These are phyloP conservation scores for Euphorbia corollata DNA, from an alignment of 441 rosid species.

Conservation along the genomic window DNA sequence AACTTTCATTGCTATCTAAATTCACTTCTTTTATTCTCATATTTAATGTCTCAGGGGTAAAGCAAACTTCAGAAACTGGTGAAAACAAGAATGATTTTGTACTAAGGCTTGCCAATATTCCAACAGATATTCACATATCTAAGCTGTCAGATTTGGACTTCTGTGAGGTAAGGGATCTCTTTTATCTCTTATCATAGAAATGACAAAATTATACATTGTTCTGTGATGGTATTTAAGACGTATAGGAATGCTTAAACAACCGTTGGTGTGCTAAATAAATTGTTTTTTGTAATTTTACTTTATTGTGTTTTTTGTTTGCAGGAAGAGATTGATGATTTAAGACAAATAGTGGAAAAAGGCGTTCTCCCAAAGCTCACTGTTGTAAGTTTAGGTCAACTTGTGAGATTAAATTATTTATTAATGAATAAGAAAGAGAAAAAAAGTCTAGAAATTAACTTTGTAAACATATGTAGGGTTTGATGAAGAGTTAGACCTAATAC, in stretches of 20 bases:
- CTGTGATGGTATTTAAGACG: not conserved
- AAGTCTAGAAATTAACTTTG: not conserved
- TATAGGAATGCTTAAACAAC: not conserved
- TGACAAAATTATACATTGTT: not conserved
- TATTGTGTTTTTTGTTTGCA: slow-evolving; percentile 18
- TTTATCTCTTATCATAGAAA: not conserved
- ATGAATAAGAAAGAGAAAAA: not conserved
- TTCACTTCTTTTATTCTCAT: not conserved
- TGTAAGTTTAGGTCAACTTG: slow-evolving; percentile 27
- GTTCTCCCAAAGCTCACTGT: slow-evolving; percentile 28
- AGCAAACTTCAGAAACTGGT: slow-evolving; percentile 20
- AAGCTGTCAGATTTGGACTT: slow-evolving; percentile 36
- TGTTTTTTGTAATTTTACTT: not conserved
- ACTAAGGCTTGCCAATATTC: slow-evolving; percentile 30
- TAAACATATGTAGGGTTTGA: not conserved
- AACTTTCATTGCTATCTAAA: not conserved
- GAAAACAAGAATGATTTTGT: slow-evolving; percentile 23
- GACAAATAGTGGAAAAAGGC: slow-evolving; percentile 32
- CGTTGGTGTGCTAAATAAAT: not conserved
- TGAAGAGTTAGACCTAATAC: not conserved
- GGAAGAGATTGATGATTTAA: slow-evolving; percentile 44
- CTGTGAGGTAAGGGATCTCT: slow-evolving; percentile 33
- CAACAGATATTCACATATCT: slow-evolving; percentile 29
- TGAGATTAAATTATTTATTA: not conserved
- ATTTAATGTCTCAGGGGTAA: slow-evolving; percentile 28